phyloP scores from a whole-genome alignment of 2,329 filamentous ascomycete genomes.

The Fonsecaea erecta region DNA sequence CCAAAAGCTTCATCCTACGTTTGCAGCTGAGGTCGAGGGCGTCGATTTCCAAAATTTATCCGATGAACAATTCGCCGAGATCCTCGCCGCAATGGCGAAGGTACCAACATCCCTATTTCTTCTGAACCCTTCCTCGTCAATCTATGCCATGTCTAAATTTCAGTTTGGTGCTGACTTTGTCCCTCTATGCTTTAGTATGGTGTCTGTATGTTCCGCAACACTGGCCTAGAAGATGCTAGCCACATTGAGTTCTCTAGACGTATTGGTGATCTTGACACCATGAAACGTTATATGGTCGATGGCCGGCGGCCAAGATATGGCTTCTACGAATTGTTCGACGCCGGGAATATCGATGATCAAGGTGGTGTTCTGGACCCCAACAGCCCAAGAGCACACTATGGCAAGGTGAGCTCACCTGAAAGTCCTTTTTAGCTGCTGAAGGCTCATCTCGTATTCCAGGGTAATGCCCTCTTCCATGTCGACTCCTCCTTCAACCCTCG shows the following conservation, averaged over 20 bases:
- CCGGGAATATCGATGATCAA: slow-evolving; percentile 59
- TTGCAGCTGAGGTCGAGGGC: slow-evolving; percentile 46
- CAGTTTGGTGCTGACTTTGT: neutral
- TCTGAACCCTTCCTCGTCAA: neutral
- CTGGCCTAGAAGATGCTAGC: slow-evolving; percentile 55
- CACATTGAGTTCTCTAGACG: slow-evolving; percentile 58
- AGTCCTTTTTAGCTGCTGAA: neutral
- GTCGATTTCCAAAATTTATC: slow-evolving; percentile 44
- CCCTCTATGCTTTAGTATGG: slow-evolving; percentile 53
- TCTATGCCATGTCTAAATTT: neutral
- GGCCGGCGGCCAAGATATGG: slow-evolving; percentile 55
- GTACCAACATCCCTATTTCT: slow-evolving; percentile 34
- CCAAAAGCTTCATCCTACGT: slow-evolving; percentile 45
- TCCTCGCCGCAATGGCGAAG: slow-evolving; percentile 45
- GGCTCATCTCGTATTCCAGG: slow-evolving; percentile 36
- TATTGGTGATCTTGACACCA: slow-evolving; percentile 63
- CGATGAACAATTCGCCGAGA: slow-evolving; percentile 44
- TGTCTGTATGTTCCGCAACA: slow-evolving; percentile 58
- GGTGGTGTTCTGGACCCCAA: slow-evolving; percentile 49
- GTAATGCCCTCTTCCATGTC: slow-evolving; percentile 61
- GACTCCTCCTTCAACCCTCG: slow-evolving; percentile 63
- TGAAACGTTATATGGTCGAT: slow-evolving; percentile 54
- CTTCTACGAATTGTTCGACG: slow-evolving; percentile 61
- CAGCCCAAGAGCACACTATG: slow-evolving; percentile 39
- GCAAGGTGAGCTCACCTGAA: slow-evolving; percentile 42